Base-by-base conservation (phyloP, 1,139 yeast species). In the Pichia sp. region DNA sequence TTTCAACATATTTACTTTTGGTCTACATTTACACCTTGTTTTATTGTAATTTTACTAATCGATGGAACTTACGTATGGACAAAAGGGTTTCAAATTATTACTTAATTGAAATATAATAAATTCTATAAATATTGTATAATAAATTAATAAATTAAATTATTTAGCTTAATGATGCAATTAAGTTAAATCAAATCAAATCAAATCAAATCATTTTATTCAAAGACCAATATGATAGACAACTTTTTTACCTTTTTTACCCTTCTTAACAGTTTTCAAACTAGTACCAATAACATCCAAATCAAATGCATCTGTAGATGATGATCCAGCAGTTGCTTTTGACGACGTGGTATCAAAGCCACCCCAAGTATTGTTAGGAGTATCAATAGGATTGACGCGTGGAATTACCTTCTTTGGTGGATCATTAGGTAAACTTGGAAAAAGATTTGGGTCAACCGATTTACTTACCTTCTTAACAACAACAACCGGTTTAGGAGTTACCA, bases 51-150 rank as follows among this genome's bases (percentile, higher is more conserved):
- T 44, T 55, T 80, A 8, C 46, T 80, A 25, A 67, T 74, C 1
- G 57, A 78, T 33, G 87, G 87, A 0, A 64, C 78, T 3, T 80
- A 76, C 53, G 64, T 63, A 38, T 78, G 82, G 82, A 53, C 71
- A 0, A 55, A 59, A 1, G 81, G 80, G 2, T 39, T 50, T 16
- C 34, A 26, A 37, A 27, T 6, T 5, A 2, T 40, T 16, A 16
- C 9, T 7, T 30, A 16, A n/a, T 12, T 30, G 10, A 16, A 32
- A 16, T 22, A 32, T 22, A 23, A 16, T 22, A 22, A 23, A 8
- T 7, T 22, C 4, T 9, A 9, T 7, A 10, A 29, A 10, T 5
- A 11, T 8, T 5, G 3, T n/a, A 20, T 30, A 16, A 16, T 16
- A 7, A 30, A 7, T 4, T 30, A 11, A n/a, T 22, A 26, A 26